These are phyloP conservation scores for cucumber (Cucumis sativus) DNA, from an alignment of 306 rosid genomes.

Conservation along the genomic window Cucumber_9930_V3 NC_026659.2:22080501-22081000, in stretches of 20 bases:
- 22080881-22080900: not conserved
- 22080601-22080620: not conserved
- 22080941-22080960: not conserved
- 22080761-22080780: too few species aligned
- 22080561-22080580: slow-evolving; percentile 3
- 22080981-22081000: not conserved
- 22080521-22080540: not conserved
- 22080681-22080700: not conserved
- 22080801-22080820: not conserved
- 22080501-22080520: not conserved
- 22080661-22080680: not conserved
- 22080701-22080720: too few species aligned
- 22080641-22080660: not conserved
- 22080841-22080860: not conserved
- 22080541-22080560: not conserved
- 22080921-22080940: not conserved
- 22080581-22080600: not conserved
- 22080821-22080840: not conserved
- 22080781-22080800: not conserved
- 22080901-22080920: not conserved
- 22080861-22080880: not conserved
- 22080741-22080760: too few species aligned
- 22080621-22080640: not conserved
- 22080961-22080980: not conserved
- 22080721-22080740: too few species aligned